Evolutionary conservation across 176 grass and related monocot species (phyloP), one percentile per base, ranked within the genome.

Genomic region (Oryza nivara): DNA sequence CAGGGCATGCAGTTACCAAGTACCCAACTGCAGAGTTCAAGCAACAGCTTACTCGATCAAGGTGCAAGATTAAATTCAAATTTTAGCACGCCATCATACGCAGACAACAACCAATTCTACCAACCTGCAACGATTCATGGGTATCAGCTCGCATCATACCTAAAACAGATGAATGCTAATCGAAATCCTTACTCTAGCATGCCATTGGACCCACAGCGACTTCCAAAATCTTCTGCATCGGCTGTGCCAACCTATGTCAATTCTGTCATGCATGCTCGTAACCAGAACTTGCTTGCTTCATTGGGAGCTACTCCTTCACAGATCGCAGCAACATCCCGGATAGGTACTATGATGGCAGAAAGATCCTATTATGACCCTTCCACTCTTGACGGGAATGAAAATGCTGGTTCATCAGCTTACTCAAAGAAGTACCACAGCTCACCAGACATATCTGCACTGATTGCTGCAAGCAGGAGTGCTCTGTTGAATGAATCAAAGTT

Each of bases 371-470:
- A 91, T 47, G 90, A 89, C 71, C 81, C 93, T 81, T 92, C 90
- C 65, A 69, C 88, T 65, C 44, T 94, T 82, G 93, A 92, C 79
- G 74, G 72, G 34, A 74, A 41, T 74, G 91, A 91, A 88, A 92
- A 34, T 75, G 11, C 76, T 23, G 84, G 88, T 75, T 78, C 91
- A 32, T 72, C 87, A 73, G 84, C 78, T 32, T 94, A 91, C 76
- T 73, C 93, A 82, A 99, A 99, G 91, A 99, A 99, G 85, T 99
- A 99, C 77, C 97, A 99, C 84, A 99, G 90, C 85, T 99, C 97
- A 81, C 97, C 97, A 67, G 97, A 99, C 77, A 91, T 99, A 77
- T 99, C 97, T 89, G 97, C 90, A 47, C 26, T 99, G 71, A 99
- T 99, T 86, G 88, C 97, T 83, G 92, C 97, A 82, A 92, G 40